Conservation (phyloP, 306 rosid genomes). For the Sophora flavescens region DNA sequence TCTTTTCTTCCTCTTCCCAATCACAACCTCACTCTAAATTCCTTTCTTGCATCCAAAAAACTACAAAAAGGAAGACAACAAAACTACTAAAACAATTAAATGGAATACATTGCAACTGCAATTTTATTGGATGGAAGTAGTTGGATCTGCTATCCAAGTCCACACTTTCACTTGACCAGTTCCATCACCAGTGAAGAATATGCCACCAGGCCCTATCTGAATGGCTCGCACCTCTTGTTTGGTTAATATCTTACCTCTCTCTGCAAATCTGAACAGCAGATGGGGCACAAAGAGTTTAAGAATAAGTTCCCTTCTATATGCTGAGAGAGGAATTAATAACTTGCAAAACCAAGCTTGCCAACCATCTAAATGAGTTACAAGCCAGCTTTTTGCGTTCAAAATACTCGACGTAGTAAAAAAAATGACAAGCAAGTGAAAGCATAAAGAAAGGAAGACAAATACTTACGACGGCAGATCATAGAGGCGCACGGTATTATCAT, state of each 20-base stretch:
- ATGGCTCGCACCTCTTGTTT: constrained; percentile 85
- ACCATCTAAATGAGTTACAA: constrained; percentile 1
- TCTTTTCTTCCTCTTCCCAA: constrained; percentile 6
- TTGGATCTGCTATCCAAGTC: constrained; percentile 69
- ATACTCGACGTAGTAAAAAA: neutral
- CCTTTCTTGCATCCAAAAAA: constrained; percentile 52
- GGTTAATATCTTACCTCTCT: constrained; percentile 84
- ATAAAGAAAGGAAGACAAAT: constrained; percentile 36
- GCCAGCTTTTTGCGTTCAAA: constrained; percentile 7
- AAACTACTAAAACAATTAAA: constrained; percentile 28
- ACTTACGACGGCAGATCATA: constrained; percentile 98
- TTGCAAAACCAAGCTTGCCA: neutral
- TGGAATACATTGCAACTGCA: constrained; percentile 1
- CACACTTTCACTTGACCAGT: constrained; percentile 92
- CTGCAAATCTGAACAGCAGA: constrained; percentile 71
- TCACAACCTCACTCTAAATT: constrained; percentile 30
- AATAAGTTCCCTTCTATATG: constrained; percentile 36
- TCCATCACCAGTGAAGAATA: constrained; percentile 95
- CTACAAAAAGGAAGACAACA: constrained; percentile 51
- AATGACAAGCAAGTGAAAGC: neutral
- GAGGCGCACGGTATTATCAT: constrained; percentile 85
- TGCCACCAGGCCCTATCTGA: constrained; percentile 79
- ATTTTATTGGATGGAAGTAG: constrained; percentile 50
- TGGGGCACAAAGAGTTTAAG: constrained; percentile 2
- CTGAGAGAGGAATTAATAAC: neutral